These are phyloP conservation scores for Penicillium fuscoglaucum DNA, from an alignment of 2,329 filamentous ascomycete genomes.

Conservation along the genomic window DNA sequence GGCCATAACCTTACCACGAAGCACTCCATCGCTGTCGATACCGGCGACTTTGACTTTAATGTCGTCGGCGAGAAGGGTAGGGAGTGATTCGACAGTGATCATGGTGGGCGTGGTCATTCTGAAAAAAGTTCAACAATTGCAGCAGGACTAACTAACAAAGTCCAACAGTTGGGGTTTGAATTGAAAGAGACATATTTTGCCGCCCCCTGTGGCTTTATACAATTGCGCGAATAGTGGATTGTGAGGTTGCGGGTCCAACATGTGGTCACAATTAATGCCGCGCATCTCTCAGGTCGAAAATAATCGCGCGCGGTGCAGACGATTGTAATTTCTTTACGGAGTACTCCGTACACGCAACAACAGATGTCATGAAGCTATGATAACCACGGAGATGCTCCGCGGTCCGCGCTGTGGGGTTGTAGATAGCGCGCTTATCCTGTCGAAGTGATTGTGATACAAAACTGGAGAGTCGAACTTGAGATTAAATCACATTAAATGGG, in stretches of 20 bases:
- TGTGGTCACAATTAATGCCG: not conserved
- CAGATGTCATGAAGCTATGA: not conserved
- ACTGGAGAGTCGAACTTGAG: not conserved
- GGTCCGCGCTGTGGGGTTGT: constrained; percentile 20
- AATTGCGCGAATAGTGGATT: constrained; percentile 4
- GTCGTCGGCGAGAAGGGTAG: constrained; percentile 67
- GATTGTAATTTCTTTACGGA: not conserved
- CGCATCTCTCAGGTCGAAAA: not conserved
- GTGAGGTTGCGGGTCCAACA: not conserved
- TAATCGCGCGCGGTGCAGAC: not conserved
- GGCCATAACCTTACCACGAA: constrained; percentile 85
- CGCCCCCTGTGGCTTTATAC: constrained; percentile 3
- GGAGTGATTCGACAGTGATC: constrained; percentile 62
- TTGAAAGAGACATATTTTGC: not conserved
- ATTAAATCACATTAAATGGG: not conserved
- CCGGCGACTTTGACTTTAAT: constrained; percentile 81
- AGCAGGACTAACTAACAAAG: not conserved
- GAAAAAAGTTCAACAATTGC: not conserved
- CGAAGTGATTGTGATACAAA: not conserved
- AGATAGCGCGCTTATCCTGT: constrained; percentile 12
- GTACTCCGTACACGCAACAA: not conserved
- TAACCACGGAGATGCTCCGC: constrained; percentile 9
- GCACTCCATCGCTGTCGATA: constrained; percentile 78
- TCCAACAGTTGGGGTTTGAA: not conserved
- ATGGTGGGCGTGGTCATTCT: constrained; percentile 14